Evolutionary conservation across 169 alveolate species (phyloP), one percentile per base, ranked within the genome.

Genomic region (Eimeria necatrix): DNA sequence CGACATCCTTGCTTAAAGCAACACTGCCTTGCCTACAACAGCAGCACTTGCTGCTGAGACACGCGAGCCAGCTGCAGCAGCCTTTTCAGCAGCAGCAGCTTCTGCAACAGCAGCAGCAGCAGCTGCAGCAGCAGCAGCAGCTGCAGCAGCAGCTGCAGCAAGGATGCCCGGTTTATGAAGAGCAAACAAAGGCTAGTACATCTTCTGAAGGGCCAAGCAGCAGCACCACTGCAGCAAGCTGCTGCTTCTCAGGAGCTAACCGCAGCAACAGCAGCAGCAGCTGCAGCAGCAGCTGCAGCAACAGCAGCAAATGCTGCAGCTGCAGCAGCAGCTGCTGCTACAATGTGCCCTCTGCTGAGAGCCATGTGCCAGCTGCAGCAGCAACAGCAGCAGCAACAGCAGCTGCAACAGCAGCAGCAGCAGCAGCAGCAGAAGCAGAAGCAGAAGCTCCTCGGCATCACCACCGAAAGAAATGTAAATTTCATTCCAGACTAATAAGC

Each of bases 171-270:
- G 22, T 16, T 10, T 12, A 56, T 10, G 68, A 12, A 16, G 22
- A 12, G 68, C 68, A 56, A 10, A 56, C 68, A 56, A 56, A 10
- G 18, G 18, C 68, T 56, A 56, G 12, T 16, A 56, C 68, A 2
- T 10, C 68, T 12, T 10, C 68, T 12, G 68, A 10, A 56, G 68
- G 41, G 41, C 41, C 41, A 0, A 56, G 68, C 68, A 56, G 68
- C 68, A 56, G 68, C 68, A 56, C 68, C 68, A 56, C 68, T 12
- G 68, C 68, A 56, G 68, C 68, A 10, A 56, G 68, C 68, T 56
- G 68, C 68, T 56, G 68, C 2, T 56, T 56, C 18, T 56, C 68
- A 10, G 68, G 68, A 16, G 68, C 68, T 2, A 56, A 56, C 68
- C 68, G 68, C 12, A 56, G 68, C 68, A 56, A 56, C 68, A 56